Percentiles rank a stretch among this genome's conserved stretches.
Conservation (phyloP, 2,329 filamentous ascomycete species). For the Acrocalymma vagum region DNA sequence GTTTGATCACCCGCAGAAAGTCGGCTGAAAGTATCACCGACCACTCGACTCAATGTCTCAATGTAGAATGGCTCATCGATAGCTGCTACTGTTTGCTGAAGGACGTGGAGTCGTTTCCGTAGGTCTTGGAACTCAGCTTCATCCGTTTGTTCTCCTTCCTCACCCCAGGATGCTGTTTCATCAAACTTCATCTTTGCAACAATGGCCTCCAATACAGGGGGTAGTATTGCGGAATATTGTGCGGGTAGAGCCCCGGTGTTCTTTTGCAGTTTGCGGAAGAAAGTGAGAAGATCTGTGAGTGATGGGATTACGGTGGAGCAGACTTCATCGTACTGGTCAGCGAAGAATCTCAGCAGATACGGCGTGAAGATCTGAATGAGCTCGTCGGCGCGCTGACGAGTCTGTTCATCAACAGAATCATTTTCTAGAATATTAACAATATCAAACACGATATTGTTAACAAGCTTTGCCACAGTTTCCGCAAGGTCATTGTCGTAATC, state of each 20-base stretch:
- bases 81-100: conserved; percentile 91
- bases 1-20: conserved; percentile 74
- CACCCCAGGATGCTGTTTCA: conserved; percentile 91
- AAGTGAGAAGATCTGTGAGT: conserved; percentile 89
- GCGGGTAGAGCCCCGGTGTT: conserved; percentile 69
- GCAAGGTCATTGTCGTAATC: conserved; percentile 95
- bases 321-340: conserved; percentile 97
- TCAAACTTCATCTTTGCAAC: conserved; percentile 98
- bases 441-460: conserved; percentile 88
- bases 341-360: conserved; percentile 90
- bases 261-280: conserved; percentile 81
- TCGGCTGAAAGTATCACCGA: conserved; percentile 86
- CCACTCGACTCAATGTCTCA: conserved; percentile 84
- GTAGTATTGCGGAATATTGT: conserved; percentile 82
- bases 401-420: conserved; percentile 67
- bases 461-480: conserved; percentile 92
- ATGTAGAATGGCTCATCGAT: conserved; percentile 91
- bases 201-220: conserved; percentile 89
- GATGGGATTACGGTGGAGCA: conserved; percentile 95
- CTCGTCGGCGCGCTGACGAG: conserved; percentile 78
- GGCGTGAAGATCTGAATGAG: conserved; percentile 86
- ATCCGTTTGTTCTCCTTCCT: conserved; percentile 93
- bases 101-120: conserved; percentile 84
- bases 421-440: conserved; percentile 87
- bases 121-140: conserved; percentile 98